A percentile compares a stretch with the other conserved stretches of the same genome.
Evolutionary conservation across 2,329 filamentous ascomycete species (phyloP).

Genomic region (Clonostachys sp.): DNA sequence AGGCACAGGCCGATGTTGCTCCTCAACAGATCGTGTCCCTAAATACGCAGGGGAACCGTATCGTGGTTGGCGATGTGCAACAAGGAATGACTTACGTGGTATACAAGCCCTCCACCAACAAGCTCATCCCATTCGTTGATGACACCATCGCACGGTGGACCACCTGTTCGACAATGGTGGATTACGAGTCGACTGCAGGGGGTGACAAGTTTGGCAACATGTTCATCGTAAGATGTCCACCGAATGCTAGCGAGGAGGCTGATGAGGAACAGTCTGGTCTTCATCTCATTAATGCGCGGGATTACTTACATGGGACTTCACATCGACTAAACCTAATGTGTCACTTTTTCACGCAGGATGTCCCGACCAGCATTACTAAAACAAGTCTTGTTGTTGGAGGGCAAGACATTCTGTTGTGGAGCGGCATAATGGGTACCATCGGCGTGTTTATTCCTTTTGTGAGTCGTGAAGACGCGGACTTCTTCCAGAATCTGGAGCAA

Average conservation of each 20-base stretch:
- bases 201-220: conserved; percentile 98
- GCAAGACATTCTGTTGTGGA: conserved; percentile 88
- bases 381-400: conserved; percentile 87
- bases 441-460: conserved; percentile 91
- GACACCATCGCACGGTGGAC: conserved; percentile 89
- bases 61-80: conserved; percentile 87
- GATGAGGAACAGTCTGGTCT: conserved; percentile 89
- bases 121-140: conserved; percentile 88
- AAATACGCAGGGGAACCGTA: conserved; percentile 84
- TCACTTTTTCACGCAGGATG: conserved; percentile 88
- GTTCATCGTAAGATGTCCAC: conserved; percentile 84
- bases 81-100: conserved; percentile 90
- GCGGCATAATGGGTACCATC: conserved; percentile 88
- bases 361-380: conserved; percentile 86
- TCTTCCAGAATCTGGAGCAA: conserved; percentile 91
- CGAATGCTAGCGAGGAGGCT: conserved; percentile 80
- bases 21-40: conserved; percentile 83
- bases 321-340: conserved; percentile 81
- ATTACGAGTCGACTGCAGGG: conserved; percentile 93
- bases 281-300: conserved; percentile 84
- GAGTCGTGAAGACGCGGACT: conserved; percentile 89
- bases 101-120: conserved; percentile 89
- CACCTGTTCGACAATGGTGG: conserved; percentile 86
- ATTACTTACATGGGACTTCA: conserved; percentile 85
- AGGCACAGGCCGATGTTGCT: conserved; percentile 76